Base-by-base conservation (phyloP, 805 yeast species). In the Kregervanrija pseudodelftensis region DNA sequence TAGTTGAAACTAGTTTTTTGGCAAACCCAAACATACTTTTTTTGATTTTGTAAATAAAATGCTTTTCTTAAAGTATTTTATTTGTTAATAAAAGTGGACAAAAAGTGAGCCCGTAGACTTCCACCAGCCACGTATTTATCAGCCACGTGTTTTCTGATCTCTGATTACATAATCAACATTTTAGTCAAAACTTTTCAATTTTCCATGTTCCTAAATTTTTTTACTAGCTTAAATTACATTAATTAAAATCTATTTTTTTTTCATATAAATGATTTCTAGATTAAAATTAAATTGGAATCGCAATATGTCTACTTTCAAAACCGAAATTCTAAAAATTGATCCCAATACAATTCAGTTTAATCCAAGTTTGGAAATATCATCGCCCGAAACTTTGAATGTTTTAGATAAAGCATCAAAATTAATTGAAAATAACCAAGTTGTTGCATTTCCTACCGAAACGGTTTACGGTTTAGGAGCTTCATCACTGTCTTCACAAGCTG, bases 361-460 rank as follows among this genome's bases (percentile, higher is more conserved):
- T 13, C 56, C 65, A 2, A 64, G 61, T 37, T 72, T 55, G 8
- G 38, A 38, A 7, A 70, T 83, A 14, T 54, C 70, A 1, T 87
- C 82, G 55, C 55, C 67, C n/a, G 60, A 60, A 28, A 81, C 95
- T 0, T 64, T 67, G 46, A 45, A 54, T 10, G 76, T 76, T 47
- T 64, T 89, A 2, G 42, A 62, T 10, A 63, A 63, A 14, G 97
- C 96, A 5, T 80, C 88, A 0, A 54, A 66, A 2, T 64, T 80
- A 4, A 62, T 89, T 4, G 61, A 67, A 13, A 61, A 63, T 2
- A 59, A 72, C 34, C 68, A 79, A 28, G 88, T 82, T 0, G 89
- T 93, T 11, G 98, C 91, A 0, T 90, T 93, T 56, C 99, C 99
- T 2, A 87, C 99, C 0, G 99, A 93, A 59, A 93, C 99, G 0